A percentile compares a stretch with the other conserved stretches of the same genome.
Conservation (phyloP, 352 stramenopile genomes). For the Peronosclerospora sorghi region DNA sequence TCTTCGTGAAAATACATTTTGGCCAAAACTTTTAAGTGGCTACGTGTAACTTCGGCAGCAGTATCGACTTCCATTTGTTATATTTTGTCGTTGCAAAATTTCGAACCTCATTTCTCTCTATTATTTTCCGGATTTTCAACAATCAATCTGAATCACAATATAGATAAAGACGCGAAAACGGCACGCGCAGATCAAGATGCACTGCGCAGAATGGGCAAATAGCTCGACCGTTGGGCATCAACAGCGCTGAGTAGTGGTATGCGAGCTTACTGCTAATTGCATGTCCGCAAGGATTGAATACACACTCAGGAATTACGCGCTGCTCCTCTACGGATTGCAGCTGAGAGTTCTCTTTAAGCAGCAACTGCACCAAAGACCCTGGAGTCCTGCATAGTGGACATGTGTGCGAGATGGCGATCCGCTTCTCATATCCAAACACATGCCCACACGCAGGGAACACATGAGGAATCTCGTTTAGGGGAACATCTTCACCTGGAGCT, state of each 20-base stretch:
- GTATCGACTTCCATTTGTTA: too few relatives aligned
- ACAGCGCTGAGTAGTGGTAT: conserved; percentile 39
- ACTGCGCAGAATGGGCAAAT: conserved; percentile 78
- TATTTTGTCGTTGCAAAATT: too few relatives aligned
- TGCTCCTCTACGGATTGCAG: conserved; percentile 48
- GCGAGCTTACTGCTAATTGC: conserved; percentile 58
- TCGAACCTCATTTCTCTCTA: too few relatives aligned
- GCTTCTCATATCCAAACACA: conserved; percentile 64
- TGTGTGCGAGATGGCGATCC: conserved; percentile 43
- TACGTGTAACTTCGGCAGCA: too few relatives aligned
- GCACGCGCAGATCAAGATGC: conserved; percentile 45
- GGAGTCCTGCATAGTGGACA: conserved; percentile 60
- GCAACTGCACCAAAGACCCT: conserved; percentile 50
- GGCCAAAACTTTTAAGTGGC: too few relatives aligned
- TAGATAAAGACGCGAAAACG: conserved; percentile 65
- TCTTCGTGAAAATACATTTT: too few relatives aligned
- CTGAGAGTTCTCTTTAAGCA: conserved; percentile 70
- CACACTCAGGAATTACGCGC: conserved; percentile 52
- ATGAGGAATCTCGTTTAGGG: conserved; percentile 47
- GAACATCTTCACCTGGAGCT: conserved; percentile 29
- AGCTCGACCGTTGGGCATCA: conserved; percentile 64
- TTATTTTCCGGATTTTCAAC: too few relatives aligned
- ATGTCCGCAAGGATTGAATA: conserved; percentile 78
- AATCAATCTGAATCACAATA: conserved; percentile 48
- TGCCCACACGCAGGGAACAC: conserved; percentile 74